A percentile compares a stretch with the other conserved stretches of the same genome.
Conservation (phyloP, 345 rosid species). For the Hevea brasiliensis region DNA sequence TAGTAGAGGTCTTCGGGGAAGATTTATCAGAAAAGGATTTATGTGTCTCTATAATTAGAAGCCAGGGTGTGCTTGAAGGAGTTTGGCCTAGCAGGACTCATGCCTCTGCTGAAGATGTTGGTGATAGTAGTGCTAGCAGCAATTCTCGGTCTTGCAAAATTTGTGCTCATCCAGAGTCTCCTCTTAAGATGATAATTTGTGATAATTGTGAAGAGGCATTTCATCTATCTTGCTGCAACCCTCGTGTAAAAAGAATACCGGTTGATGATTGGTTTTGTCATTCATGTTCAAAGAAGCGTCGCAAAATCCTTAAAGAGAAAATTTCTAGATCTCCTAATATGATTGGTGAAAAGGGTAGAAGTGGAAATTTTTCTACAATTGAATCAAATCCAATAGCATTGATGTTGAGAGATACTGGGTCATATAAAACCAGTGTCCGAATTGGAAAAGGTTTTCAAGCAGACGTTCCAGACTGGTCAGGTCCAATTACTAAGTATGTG, state of each 20-base stretch:
- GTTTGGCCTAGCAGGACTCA: constrained; percentile 17
- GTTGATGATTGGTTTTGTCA: constrained; percentile 78
- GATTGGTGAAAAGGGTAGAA: constrained; percentile 35
- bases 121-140: constrained; percentile 32
- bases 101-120: constrained; percentile 30
- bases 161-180: constrained; percentile 52
- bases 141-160: constrained; percentile 56
- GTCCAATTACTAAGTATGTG: constrained; percentile 60
- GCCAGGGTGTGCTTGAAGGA: constrained; percentile 37
- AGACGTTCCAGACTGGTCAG: constrained; percentile 80
- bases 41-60: constrained; percentile 41
- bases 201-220: constrained; percentile 82
- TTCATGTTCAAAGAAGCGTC: constrained; percentile 65
- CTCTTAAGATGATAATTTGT: constrained; percentile 69
- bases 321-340: constrained; percentile 33
- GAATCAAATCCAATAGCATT: constrained; percentile 39
- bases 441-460: constrained; percentile 91
- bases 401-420: constrained; percentile 57
- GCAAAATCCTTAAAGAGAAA: constrained; percentile 34
- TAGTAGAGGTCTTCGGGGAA: constrained; percentile 33
- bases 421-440: constrained; percentile 50
- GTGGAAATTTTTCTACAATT: constrained; percentile 32
- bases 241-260: constrained; percentile 48
- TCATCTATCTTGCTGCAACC: constrained; percentile 75
- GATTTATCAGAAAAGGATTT: constrained; percentile 42